Evolutionary conservation across 306 rosid species (phyloP), one percentile per base, ranked within the genome.

Genomic region (Luffa acutangula): DNA sequence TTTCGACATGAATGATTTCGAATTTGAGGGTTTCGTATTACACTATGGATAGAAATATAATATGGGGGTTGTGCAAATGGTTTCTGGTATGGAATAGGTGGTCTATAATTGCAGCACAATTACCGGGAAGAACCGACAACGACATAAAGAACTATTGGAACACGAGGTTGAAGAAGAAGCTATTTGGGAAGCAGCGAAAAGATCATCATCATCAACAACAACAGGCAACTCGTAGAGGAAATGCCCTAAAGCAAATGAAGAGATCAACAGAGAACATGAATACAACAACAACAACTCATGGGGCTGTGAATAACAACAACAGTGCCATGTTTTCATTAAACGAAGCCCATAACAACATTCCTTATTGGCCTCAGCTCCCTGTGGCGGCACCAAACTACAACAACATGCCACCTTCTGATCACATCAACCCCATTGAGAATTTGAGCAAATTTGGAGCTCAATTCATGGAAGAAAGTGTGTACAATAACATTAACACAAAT

Each of bases 101-200:
- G 92, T 89, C 92, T 51, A 88, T 89, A 11, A 89, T 89, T 31
- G 90, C 92, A 51, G 89, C 90, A 0, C 92, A 87, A 25, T 84
- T 89, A 78, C 89, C 92, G 0, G 92, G 92, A 85, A 65, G 92
- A 80, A 89, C 92, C 0, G 92, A 89, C 34, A 89, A 89, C 52
- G 92, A 89, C 56, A 89, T 87, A 80, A 89, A 89, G 83, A 89
- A 89, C 79, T 89, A 89, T 42, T 89, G 92, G 92, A 89, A 89
- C 88, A 89, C 92, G 2, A 89, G 82, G 77, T 81, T 89, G 86
- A 89, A 89, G 92, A 89, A 89, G 83, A 89, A 89, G 87, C 87
- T 89, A 69, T 80, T 89, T 8, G 93, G 89, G 20, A 89, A 85
- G 88, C 88, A 85, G 25, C 79, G 93, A 9, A 89, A 84, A 73